A percentile compares a stretch with the other conserved stretches of the same genome.
These are phyloP conservation scores for Lolium perenne DNA, from an alignment of 176 grass and related monocot genomes.

Conservation along the genomic window DNA sequence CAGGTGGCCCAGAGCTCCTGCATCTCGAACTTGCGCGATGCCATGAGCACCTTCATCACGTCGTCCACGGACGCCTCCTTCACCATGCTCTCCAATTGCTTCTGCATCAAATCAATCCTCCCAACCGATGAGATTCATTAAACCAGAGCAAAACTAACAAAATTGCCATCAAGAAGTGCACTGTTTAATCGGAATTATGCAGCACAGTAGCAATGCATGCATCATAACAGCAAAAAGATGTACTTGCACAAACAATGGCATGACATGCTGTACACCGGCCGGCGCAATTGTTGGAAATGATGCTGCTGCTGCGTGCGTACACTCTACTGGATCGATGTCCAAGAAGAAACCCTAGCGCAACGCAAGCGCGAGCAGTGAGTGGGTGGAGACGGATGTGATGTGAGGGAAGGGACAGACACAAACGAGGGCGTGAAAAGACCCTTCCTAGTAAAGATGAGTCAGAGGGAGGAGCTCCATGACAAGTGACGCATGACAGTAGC, in stretches of 20 bases:
- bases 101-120: constrained; percentile 55
- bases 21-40: constrained; percentile 90
- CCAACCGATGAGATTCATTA: background rate
- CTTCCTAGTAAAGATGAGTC: constrained; percentile 83
- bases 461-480: constrained; percentile 53
- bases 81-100: constrained; percentile 90
- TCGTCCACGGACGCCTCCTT: constrained; percentile 95
- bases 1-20: constrained; percentile 86
- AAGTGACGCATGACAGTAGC: constrained; percentile 63
- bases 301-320: background rate
- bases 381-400: constrained; percentile 54
- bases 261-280: constrained; percentile 42
- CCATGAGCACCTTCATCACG: constrained; percentile 94
- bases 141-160: background rate
- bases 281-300: constrained; percentile 69
- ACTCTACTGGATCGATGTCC: constrained; percentile 28
- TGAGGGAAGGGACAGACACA: constrained; percentile 51
- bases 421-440: constrained; percentile 78
- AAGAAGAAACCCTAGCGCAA: constrained; percentile 59
- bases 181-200: background rate
- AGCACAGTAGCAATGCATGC: background rate
- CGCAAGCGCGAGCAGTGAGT: constrained; percentile 15
- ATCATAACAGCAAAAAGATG: constrained; percentile 9
- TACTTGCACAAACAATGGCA: constrained; percentile 41
- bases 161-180: constrained; percentile 47